These are phyloP conservation scores for Colletotrichum liriopes DNA, from an alignment of 2,329 filamentous ascomycete genomes.

Conservation along the genomic window DNA sequence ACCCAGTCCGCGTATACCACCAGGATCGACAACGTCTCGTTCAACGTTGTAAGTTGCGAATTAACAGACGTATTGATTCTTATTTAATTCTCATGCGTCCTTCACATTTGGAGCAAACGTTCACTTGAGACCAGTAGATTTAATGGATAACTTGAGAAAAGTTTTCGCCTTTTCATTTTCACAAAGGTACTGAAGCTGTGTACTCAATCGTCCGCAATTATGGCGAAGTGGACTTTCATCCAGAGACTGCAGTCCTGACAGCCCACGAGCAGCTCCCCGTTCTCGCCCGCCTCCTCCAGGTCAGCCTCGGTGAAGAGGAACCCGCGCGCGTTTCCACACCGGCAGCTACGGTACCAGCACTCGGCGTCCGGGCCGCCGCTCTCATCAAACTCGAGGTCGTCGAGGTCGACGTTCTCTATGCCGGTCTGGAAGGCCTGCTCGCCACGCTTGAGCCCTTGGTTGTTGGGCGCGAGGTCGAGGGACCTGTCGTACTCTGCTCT, in stretches of 20 bases:
- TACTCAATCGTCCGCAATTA: slow-evolving; percentile 58
- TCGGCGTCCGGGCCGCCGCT: slow-evolving; percentile 46
- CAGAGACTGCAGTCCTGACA: slow-evolving; percentile 78
- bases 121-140: neutral
- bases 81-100: neutral
- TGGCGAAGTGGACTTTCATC: slow-evolving; percentile 75
- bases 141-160: neutral
- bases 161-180: neutral
- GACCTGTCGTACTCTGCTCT: slow-evolving; percentile 69
- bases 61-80: too few species aligned
- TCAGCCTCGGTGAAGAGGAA: slow-evolving; percentile 73
- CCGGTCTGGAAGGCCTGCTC: slow-evolving; percentile 67
- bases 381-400: slow-evolving; percentile 73
- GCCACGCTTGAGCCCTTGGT: slow-evolving; percentile 45
- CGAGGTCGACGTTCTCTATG: slow-evolving; percentile 75
- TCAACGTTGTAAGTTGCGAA: neutral
- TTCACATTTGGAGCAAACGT: neutral
- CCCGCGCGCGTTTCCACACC: slow-evolving; percentile 75
- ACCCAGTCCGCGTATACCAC: neutral
- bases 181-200: neutral
- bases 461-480: slow-evolving; percentile 56
- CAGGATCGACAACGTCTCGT: too few species aligned
- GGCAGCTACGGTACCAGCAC: slow-evolving; percentile 72
- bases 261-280: slow-evolving; percentile 75
- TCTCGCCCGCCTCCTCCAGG: slow-evolving; percentile 70